Base-by-base conservation (phyloP, 2,329 filamentous ascomycete genomes). In the Fusarium mexicanum region DNA sequence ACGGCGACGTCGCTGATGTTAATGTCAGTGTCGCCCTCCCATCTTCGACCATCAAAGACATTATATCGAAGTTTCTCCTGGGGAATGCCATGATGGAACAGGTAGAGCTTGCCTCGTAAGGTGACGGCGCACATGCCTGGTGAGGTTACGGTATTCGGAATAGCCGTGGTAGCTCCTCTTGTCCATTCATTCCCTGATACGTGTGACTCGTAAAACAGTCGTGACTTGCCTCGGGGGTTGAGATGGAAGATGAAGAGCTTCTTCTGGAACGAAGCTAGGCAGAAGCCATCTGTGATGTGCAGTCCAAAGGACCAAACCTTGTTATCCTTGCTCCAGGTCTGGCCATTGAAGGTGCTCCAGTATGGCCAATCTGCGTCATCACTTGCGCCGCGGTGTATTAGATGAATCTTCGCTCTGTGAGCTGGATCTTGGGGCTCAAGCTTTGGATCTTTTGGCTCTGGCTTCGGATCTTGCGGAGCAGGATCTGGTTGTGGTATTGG, bases 141-240 rank as follows among this genome's bases (percentile, higher is more conserved):
- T 8, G 18, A 13, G 13, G 24, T 18, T 8, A 13, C 18, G 5
- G 24, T 55, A 41, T 55, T 55, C 14, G 38, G 26, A 9, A 55
- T 5, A 6, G 3, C 1, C 18, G 4, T 31, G 0, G 1, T 17
- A 14, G 2, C 14, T 26, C 37, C 37, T 13, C 1, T 20, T 0
- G 38, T 40, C 53, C 53, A 31, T 26, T 4, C 6, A 1, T 9
- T 2, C 2, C 26, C 12, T 8, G 6, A 33, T 14, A 2, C 1
- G 9, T 48, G 5, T 20, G 24, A 46, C 5, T 48, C 46, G 20
- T 48, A 48, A 17, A 10, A 48, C 8, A 46, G 5, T 20, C 10
- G 7, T 8, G 12, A 20, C 11, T 2, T 6, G 13, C 6, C 4
- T 10, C 1, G 2, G 3, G 44, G 44, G 44, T 14, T 26, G 2